Evolutionary conservation across 768 basidiomycete genomes (phyloP).

Genomic region (Podaxis mareebaensis): DNA sequence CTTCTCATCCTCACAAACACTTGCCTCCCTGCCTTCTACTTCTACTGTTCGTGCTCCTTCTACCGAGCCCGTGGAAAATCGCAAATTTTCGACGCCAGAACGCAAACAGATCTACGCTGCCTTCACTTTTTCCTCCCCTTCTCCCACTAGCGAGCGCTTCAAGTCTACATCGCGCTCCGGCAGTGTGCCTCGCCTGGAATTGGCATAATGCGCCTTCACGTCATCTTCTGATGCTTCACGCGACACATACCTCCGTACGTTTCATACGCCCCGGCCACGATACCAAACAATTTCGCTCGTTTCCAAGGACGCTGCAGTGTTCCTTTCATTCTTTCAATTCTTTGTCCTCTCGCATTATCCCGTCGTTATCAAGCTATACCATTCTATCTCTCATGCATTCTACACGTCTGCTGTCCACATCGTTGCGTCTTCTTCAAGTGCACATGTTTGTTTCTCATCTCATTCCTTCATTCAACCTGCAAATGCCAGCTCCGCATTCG

Average conservation of each 20-base stretch:
- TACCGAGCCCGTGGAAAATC: slow-evolving; percentile 29
- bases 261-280: neutral
- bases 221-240: neutral
- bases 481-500: slow-evolving; percentile 10
- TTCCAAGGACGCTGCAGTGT: neutral
- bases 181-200: slow-evolving; percentile 26
- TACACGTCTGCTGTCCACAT: slow-evolving; percentile 11
- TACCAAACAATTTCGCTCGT: neutral
- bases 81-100: slow-evolving; percentile 71
- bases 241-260: neutral
- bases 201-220: slow-evolving; percentile 3
- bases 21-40: slow-evolving; percentile 27
- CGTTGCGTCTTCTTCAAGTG: slow-evolving; percentile 7
- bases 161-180: slow-evolving; percentile 36
- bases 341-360: slow-evolving; percentile 7
- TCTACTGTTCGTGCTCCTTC: slow-evolving; percentile 24
- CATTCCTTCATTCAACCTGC: neutral
- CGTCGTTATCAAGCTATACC: neutral
- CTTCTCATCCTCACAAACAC: slow-evolving; percentile 38
- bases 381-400: slow-evolving; percentile 3
- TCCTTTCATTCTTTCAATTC: neutral
- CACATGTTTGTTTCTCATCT: slow-evolving; percentile 14
- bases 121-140: slow-evolving; percentile 80
- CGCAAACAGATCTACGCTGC: slow-evolving; percentile 70
- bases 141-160: slow-evolving; percentile 57